phyloP scores from a whole-genome alignment of 495 filamentous ascomycete species.

The Talaromyces ruber region DNA sequence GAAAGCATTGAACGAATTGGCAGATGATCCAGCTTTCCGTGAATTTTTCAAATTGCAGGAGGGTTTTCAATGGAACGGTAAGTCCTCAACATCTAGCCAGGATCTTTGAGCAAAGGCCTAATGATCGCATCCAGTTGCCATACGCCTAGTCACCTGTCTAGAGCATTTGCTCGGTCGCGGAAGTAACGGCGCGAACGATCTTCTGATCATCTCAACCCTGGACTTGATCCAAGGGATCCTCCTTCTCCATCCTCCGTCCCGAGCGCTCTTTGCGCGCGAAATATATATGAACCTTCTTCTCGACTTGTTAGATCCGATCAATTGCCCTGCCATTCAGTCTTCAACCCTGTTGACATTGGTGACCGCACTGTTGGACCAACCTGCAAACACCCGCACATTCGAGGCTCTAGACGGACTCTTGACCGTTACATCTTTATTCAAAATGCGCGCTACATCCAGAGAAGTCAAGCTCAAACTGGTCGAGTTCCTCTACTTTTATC shows the following conservation, averaged over 20 bases:
- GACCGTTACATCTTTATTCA: constrained; percentile 90
- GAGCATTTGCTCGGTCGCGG: constrained; percentile 78
- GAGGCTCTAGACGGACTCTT: constrained; percentile 88
- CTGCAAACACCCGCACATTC: constrained; percentile 81
- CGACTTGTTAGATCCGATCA: constrained; percentile 88
- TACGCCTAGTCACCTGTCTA: constrained; percentile 76
- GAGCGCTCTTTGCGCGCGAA: constrained; percentile 78
- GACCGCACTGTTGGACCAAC: constrained; percentile 73
- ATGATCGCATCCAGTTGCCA: constrained; percentile 50
- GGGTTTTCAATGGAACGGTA: constrained; percentile 94
- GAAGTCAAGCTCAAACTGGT: constrained; percentile 89
- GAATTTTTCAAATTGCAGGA: constrained; percentile 97
- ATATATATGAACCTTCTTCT: constrained; percentile 95
- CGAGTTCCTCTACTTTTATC: constrained; percentile 96
- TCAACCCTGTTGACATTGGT: constrained; percentile 84
- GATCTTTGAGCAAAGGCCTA: not conserved
- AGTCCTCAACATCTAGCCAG: not conserved
- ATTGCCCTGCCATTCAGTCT: constrained; percentile 85
- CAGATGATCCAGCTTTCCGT: constrained; percentile 80
- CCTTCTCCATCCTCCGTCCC: constrained; percentile 87
- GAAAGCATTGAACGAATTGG: constrained; percentile 63
- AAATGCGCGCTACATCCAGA: constrained; percentile 66
- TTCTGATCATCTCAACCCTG: constrained; percentile 79
- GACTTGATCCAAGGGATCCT: constrained; percentile 86
- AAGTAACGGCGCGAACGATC: constrained; percentile 74